Evolutionary conservation across 139 green algal genomes (phyloP), one percentile per base, ranked within the genome.

Genomic region (Chlorella ohadii): DNA sequence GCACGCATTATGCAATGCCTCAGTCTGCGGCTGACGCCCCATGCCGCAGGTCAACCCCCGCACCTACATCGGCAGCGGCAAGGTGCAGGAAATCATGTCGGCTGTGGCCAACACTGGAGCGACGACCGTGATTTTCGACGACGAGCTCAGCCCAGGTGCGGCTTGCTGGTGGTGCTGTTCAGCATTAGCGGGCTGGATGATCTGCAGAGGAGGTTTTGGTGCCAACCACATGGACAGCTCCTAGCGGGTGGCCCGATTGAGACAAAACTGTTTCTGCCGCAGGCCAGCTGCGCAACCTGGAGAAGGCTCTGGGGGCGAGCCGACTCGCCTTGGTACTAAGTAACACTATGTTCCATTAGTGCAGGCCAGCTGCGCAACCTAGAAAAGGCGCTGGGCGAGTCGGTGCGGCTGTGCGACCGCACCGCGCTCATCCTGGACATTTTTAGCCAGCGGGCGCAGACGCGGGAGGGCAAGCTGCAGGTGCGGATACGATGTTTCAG

Each of bases 351-450:
- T n/a, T n/a, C n/a, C n/a, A n/a, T n/a, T n/a, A n/a, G n/a, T 63
- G 77, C 77, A 83, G 77, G 77, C 36, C 77, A 83, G 77, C 77
- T 83, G 38, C 77, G 95, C 36, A 98, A 96, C 83, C 87, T 98
- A 59, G 95, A 98, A 86, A 92, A 92, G 68, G 84, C 70, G 17
- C 74, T 94, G 28, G 89, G 80, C 0, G 90, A 84, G 25, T 56
- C 79, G 20, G 91, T 97, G 41, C 90, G 93, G 20, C 90, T 99
- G 55, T 96, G 92, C 82, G 97, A 99, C 91, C 91, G 97, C 44
- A 99, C 97, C 15, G 95, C 95, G 0, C 93, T 99, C 63, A 99
- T 99, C 83, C 86, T 99, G 34, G 97, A 99, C 89, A 99, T 99
- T 85, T 99, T 99, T 91, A 92, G 68, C 9, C 97, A 99, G 89